phyloP scores from a whole-genome alignment of 768 basidiomycete species.

The Macrolepiota dolichaula region DNA sequence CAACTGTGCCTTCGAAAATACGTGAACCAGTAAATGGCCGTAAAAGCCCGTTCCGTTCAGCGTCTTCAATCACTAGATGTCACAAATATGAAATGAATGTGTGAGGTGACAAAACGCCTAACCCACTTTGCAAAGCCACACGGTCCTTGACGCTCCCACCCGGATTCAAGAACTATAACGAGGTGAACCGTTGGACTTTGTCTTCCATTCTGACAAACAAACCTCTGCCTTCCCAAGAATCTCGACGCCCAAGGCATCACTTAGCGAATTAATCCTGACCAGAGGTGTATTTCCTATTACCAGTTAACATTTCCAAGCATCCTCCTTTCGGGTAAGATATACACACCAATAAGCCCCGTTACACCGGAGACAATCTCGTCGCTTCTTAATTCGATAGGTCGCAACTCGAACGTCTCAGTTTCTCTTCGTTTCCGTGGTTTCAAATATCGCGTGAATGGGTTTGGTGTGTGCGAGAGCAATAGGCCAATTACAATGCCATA shows the following conservation, averaged over 20 bases:
- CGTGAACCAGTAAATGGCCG: conserved; percentile 85
- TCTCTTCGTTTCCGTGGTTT: conserved; percentile 47
- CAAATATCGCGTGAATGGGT: conserved; percentile 55
- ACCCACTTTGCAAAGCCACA: conserved; percentile 86
- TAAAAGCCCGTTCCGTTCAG: conserved; percentile 78
- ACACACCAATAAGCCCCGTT: conserved; percentile 76
- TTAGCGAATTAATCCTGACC: conserved; percentile 86
- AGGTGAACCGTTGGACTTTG: background rate
- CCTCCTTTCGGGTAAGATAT: background rate
- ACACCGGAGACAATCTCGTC: conserved; percentile 82
- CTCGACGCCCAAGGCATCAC: conserved; percentile 87
- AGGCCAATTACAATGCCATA: conserved; percentile 66
- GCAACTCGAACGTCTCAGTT: conserved; percentile 34
- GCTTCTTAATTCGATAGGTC: conserved; percentile 69
- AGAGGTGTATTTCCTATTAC: conserved; percentile 87
- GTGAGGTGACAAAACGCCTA: background rate
- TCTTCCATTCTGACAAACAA: conserved; percentile 12
- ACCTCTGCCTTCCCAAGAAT: conserved; percentile 97
- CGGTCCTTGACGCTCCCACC: conserved; percentile 98
- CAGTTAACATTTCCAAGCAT: background rate
- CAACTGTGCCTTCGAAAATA: conserved; percentile 97
- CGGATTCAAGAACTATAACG: conserved; percentile 92
- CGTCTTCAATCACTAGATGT: conserved; percentile 85
- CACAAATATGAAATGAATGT: background rate
- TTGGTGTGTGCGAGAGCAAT: conserved; percentile 70